These are phyloP conservation scores for Lipomyces mesembrius DNA, from an alignment of 805 yeast genomes.

Conservation along the genomic window DNA sequence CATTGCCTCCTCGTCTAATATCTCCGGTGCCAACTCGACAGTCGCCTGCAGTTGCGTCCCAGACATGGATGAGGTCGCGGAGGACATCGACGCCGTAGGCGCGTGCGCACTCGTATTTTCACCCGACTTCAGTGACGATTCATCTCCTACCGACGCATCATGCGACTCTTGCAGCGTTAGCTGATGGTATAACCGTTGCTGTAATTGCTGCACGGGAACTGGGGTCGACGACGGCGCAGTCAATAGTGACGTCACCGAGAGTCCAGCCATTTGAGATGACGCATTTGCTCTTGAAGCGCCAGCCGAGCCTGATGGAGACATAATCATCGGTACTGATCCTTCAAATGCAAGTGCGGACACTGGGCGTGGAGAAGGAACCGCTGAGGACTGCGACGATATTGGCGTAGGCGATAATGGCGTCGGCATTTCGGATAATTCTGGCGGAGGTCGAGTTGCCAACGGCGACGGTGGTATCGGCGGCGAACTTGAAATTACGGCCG, in stretches of 20 bases:
- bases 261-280: neutral
- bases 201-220: constrained; percentile 17
- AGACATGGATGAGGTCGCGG: neutral
- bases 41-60: neutral
- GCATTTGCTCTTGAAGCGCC: neutral
- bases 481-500: constrained; percentile 16
- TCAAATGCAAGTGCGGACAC: neutral
- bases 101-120: neutral
- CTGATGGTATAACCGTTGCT: constrained; percentile 20
- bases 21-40: neutral
- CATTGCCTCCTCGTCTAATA: neutral
- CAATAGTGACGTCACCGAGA: neutral
- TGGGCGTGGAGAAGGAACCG: constrained; percentile 3
- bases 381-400: neutral
- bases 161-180: constrained; percentile 23
- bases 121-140: neutral
- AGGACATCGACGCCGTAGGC: constrained; percentile 5
- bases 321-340: neutral
- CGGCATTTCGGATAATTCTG: constrained; percentile 26
- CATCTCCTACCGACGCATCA: neutral
- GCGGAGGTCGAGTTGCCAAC: constrained; percentile 11
- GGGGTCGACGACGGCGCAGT: neutral
- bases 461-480: constrained; percentile 35
- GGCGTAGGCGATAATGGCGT: constrained; percentile 35
- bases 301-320: constrained; percentile 1